phyloP scores from a whole-genome alignment of 192 early-diverging fungal species.

The Mortierella hygrophila region DNA sequence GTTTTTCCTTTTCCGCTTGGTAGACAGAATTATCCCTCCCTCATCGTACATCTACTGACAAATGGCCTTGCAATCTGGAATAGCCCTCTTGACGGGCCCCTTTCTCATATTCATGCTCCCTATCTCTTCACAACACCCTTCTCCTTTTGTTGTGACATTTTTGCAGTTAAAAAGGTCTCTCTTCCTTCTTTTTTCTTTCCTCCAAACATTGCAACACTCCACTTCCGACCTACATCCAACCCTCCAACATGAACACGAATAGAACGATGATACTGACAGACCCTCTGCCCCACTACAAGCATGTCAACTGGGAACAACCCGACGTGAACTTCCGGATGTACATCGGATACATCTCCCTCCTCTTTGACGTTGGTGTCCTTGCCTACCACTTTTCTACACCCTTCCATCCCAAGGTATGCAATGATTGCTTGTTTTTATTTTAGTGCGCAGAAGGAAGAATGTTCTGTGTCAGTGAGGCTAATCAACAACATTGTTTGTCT shows the following conservation, averaged over 20 bases:
- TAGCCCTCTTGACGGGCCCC: no score
- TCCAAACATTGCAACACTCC: background rate
- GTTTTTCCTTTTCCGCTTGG: no score
- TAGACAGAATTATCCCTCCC: no score
- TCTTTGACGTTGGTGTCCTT: conserved; percentile 42
- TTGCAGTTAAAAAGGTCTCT: background rate
- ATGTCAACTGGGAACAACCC: conserved; percentile 35
- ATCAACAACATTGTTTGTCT: background rate
- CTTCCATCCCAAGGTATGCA: conserved; percentile 44
- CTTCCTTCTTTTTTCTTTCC: background rate
- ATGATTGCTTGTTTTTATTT: no score
- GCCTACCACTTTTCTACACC: conserved; percentile 44
- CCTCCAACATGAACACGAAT: conserved; percentile 15
- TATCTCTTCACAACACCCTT: background rate
- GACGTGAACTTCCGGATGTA: conserved; percentile 43
- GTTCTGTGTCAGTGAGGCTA: background rate
- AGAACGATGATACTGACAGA: background rate
- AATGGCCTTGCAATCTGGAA: background rate
- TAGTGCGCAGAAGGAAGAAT: background rate
- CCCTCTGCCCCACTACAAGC: conserved; percentile 33
- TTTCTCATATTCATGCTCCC: no score
- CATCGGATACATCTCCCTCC: conserved; percentile 32
- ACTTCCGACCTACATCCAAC: background rate
- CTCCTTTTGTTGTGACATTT: background rate
- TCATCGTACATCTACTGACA: background rate